Percentiles rank a stretch among this genome's conserved stretches.
Evolutionary conservation across 2,329 filamentous ascomycete species (phyloP).

Genomic region (Diaporthe capsici): DNA sequence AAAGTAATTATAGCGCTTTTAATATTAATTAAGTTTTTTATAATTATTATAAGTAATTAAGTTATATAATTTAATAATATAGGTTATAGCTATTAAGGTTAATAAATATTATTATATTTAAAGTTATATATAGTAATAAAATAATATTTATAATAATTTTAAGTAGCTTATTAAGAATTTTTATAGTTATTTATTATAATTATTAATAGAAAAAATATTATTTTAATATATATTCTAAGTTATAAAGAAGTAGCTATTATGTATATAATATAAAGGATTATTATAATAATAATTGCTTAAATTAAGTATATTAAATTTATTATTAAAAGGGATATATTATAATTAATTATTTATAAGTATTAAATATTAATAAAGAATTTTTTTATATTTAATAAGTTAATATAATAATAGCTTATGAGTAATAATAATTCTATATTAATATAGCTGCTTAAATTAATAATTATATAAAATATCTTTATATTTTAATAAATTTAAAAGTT

Average conservation of each 20-base stretch:
- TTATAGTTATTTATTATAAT: neutral
- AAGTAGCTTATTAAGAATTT: neutral
- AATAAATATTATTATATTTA: neutral
- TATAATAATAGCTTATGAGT: neutral
- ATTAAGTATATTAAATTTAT: neutral
- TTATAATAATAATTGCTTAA: neutral
- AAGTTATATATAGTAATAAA: neutral
- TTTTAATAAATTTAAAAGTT: slow-evolving; percentile 1
- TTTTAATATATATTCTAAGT: neutral
- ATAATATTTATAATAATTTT: neutral
- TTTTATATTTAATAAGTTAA: neutral
- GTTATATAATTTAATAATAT: neutral
- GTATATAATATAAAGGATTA: neutral
- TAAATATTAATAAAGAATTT: neutral
- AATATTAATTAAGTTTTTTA: neutral
- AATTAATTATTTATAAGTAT: neutral
- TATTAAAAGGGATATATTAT: neutral
- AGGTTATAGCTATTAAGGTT: neutral
- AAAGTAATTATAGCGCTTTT: neutral
- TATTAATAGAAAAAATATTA: neutral
- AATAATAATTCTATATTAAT: neutral
- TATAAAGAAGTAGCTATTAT: neutral
- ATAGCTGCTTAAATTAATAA: neutral
- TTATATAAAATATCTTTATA: neutral
- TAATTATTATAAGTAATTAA: neutral